Base-by-base conservation (phyloP, 352 stramenopile genomes). In the Vaucheria bursata region DNA sequence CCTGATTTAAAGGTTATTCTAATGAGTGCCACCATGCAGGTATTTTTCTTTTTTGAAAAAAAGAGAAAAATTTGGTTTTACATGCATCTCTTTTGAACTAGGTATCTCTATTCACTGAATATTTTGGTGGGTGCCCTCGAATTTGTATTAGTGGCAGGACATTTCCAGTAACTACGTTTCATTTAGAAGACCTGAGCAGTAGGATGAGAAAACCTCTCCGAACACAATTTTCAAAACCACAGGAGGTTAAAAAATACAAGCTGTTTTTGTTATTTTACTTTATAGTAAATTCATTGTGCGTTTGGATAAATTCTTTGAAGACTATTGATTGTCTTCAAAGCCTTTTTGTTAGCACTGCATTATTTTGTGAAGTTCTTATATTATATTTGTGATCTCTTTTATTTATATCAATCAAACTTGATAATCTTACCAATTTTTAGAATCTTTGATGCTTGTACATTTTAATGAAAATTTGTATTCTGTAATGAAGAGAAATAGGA, bases 21-120 rank as follows among this genome's bases (percentile, higher is more conserved):
- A 1, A 98, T 98, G 95, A 97, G 91, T 68, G 96, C 92, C 12
- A 98, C 93, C 1, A 85, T 99, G 5, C 95, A 98, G 76, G 92
- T 95, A 75, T 67, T 70, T 77, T 3, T 25, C 4, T 45, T n/a
- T n/a, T n/a, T n/a, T n/a, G n/a, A n/a, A n/a, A 18, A 18, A n/a
- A n/a, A n/a, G 18, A 59, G 18, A 59, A 59, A 18, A 18, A 18
- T 18, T 59, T 59, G 45, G 45, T n/a, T 18, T n/a, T 59, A 18
- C 18, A n/a, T 59, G 18, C 18, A 18, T 59, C 18, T 59, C 45
- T 29, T 59, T 18, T 59, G 1, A 29, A 70, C 64, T 35, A 96
- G 72, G 89, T 91, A 1, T 88, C 90, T 18, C 92, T 91, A 35
- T 98, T 99, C 84, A 93, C 94, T 72, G 80, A 89, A 18, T 99